phyloP scores from a whole-genome alignment of 441 rosid species.

The Populus hybrid region DNA sequence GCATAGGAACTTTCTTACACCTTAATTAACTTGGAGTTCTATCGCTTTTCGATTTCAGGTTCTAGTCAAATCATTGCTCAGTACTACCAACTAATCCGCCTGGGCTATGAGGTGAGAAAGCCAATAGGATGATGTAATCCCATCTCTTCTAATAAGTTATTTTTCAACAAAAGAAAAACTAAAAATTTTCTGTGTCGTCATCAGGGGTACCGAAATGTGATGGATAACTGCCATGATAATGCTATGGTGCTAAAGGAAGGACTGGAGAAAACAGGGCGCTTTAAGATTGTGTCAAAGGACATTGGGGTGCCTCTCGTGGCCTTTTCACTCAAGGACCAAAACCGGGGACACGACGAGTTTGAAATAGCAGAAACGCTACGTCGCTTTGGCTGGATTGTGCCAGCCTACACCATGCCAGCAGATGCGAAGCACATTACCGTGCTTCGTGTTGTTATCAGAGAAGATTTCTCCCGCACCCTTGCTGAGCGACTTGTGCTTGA shows the following conservation, averaged over 20 bases:
- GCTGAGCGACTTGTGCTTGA: no score
- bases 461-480: no score
- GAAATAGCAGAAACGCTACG: no score
- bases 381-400: no score
- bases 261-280: constrained; percentile 44
- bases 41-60: constrained; percentile 33
- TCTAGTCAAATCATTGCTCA: constrained; percentile 95
- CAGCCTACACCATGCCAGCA: no score
- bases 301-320: no score
- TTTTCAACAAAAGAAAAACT: not conserved
- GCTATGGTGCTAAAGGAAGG: constrained; percentile 42
- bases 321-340: no score
- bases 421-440: no score
- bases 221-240: constrained; percentile 50
- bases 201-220: constrained; percentile 46
- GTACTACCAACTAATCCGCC: constrained; percentile 79
- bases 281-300: no score
- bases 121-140: not conserved
- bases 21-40: not conserved
- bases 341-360: no score
- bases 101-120: constrained; percentile 62
- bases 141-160: not conserved
- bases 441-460: no score
- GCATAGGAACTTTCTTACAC: not conserved
- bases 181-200: not conserved